A percentile compares a stretch with the other conserved stretches of the same genome.
Evolutionary conservation across 257 asterid genomes (phyloP).

Genomic region (Nyctanthes arbortristis): DNA sequence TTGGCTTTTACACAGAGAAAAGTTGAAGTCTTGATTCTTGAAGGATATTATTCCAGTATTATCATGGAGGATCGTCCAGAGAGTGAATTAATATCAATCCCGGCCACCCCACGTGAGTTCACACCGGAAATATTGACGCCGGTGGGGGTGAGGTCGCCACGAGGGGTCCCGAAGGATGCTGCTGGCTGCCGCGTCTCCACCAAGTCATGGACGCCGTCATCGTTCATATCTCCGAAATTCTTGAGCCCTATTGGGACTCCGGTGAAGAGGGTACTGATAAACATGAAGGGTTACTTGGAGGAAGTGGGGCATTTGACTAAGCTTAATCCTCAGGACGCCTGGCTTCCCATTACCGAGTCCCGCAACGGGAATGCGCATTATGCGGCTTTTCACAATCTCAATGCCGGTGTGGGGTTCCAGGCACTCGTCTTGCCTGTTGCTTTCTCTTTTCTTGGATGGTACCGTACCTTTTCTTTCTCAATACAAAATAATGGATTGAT

Average conservation of each 20-base stretch:
- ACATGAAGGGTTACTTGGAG: constrained; percentile 92
- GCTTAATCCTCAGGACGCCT: constrained; percentile 96
- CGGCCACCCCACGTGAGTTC: constrained; percentile 91
- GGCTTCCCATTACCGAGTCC: constrained; percentile 98
- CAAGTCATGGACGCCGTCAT: constrained; percentile 95
- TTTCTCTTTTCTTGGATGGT: constrained; percentile 97
- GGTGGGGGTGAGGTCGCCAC: constrained; percentile 84
- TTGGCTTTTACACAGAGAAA: no score
- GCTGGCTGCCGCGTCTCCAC: constrained; percentile 38
- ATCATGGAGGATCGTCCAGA: constrained; percentile 91
- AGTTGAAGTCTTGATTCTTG: no score
- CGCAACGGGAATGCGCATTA: constrained; percentile 95
- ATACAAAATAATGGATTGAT: neutral
- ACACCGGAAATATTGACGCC: constrained; percentile 95
- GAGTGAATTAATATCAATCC: constrained; percentile 89
- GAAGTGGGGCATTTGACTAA: constrained; percentile 95
- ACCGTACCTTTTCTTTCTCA: constrained; percentile 8
- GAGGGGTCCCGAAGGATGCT: constrained; percentile 29
- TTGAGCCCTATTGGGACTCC: constrained; percentile 99
- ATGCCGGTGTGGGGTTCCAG: constrained; percentile 96
- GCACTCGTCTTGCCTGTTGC: constrained; percentile 95
- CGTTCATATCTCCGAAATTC: constrained; percentile 87
- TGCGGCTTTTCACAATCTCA: constrained; percentile 92
- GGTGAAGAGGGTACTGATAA: constrained; percentile 82
- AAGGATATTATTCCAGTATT: no score